Evolutionary conservation across 2,329 filamentous ascomycete genomes (phyloP).

Genomic region (Xylaria digitata): DNA sequence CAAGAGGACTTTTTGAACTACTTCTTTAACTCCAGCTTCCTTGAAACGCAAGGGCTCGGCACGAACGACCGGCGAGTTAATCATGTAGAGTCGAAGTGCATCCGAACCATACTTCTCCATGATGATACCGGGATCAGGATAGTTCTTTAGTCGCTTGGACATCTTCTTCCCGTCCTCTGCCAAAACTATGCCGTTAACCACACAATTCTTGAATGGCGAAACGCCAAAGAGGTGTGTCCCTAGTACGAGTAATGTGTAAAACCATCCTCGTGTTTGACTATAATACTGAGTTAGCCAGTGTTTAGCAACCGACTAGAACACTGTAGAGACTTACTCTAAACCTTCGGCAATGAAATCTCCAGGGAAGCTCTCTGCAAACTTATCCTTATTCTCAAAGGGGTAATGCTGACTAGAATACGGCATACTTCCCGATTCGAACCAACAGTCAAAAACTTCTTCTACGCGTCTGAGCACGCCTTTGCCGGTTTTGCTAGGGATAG

Average conservation of each 20-base stretch:
- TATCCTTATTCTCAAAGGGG: constrained; percentile 87
- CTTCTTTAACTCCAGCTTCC: constrained; percentile 91
- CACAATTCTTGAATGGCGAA: constrained; percentile 91
- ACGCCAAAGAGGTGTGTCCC: constrained; percentile 88
- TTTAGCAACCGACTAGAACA: neutral
- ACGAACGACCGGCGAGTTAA: constrained; percentile 94
- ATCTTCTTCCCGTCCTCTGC: constrained; percentile 98
- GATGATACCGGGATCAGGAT: constrained; percentile 85
- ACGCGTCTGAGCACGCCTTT: constrained; percentile 85
- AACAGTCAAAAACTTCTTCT: constrained; percentile 94
- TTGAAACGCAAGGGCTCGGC: constrained; percentile 93
- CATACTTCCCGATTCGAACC: constrained; percentile 97
- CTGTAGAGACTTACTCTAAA: constrained; percentile 74
- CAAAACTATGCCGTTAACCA: constrained; percentile 95
- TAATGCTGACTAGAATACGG: constrained; percentile 92
- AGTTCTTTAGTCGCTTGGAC: constrained; percentile 97
- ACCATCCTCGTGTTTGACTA: constrained; percentile 89
- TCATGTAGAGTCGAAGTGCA: constrained; percentile 92
- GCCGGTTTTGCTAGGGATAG: constrained; percentile 88
- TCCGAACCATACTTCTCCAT: constrained; percentile 92
- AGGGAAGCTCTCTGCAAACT: constrained; percentile 84
- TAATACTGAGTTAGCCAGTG: constrained; percentile 11
- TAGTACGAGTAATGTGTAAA: constrained; percentile 90
- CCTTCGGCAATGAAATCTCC: constrained; percentile 96
- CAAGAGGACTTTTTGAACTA: constrained; percentile 89